Percentiles rank a stretch among this genome's conserved stretches.
phyloP scores from a whole-genome alignment of 2,329 filamentous ascomycete species.

The Colletotrichum zoysiae region DNA sequence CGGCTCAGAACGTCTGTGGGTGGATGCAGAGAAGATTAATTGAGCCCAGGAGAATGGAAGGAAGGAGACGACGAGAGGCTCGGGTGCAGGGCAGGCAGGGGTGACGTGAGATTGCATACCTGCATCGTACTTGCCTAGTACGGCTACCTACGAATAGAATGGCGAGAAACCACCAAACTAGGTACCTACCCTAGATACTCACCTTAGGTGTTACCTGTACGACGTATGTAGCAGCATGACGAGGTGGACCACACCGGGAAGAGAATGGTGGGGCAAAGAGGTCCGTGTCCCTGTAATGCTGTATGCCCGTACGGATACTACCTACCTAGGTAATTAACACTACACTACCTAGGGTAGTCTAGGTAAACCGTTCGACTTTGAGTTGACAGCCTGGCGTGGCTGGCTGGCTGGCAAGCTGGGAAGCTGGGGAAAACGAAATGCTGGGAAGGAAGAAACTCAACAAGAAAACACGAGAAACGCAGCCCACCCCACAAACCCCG shows the following conservation, averaged over 20 bases:
- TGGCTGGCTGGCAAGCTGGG: neutral
- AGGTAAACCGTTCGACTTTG: neutral
- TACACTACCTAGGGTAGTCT: too few relatives aligned
- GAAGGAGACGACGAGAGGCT: neutral
- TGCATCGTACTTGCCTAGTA: too few relatives aligned
- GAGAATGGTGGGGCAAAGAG: neutral
- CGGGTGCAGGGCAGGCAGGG: neutral
- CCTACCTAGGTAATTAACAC: too few relatives aligned
- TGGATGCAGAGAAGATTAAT: constrained; percentile 7
- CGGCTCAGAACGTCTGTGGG: constrained; percentile 9
- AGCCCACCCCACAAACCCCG: neutral
- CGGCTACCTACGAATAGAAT: neutral
- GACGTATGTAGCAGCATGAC: neutral
- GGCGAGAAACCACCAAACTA: neutral
- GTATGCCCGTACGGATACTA: too few relatives aligned
- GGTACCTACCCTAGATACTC: too few relatives aligned
- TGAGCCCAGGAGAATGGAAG: constrained; percentile 12
- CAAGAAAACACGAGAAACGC: neutral
- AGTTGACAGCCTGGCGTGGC: neutral
- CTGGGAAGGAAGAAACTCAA: neutral
- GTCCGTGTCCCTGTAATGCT: neutral
- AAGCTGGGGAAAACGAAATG: neutral
- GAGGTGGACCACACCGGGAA: neutral
- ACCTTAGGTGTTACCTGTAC: too few relatives aligned
- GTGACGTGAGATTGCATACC: neutral